Base-by-base conservation (phyloP, 371 early-diverging fungal species). In the Mucor velutinosus region DNA sequence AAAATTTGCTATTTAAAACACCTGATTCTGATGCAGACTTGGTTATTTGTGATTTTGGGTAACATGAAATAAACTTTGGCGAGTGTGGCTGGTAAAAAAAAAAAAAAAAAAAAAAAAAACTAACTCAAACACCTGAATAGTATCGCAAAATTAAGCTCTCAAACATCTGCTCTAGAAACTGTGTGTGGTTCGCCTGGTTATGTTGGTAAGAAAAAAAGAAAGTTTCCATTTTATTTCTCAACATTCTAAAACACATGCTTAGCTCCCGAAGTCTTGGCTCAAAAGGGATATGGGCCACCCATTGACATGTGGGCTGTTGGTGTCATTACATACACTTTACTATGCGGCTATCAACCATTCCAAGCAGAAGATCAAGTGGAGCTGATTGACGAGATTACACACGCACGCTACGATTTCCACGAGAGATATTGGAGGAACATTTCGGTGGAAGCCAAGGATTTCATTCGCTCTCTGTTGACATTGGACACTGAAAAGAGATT, bases 381-480 rank as follows among this genome's bases (percentile, higher is more conserved):
- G 49, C 71, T 93, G 49, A 75, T 90, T 15, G 72, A 82, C 43
- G 87, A 83, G 49, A 92, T 94, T 70, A 85, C 86, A 37, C 73
- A 84, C 68, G 90, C 84, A 62, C 78, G 89, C 11, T 85, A 88
- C 58, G 89, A 90, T 32, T 94, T 93, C 68, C 90, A 93, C 61
- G 90, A 91, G 58, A 84, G 89, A 55, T 92, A 89, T 77, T 94
- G 95, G 95, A 83, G 84, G 67, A 87, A 87, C 39, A 87, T 94
- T 39, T 93, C 94, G 2, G 81, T 85, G 29, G 84, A 90, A 70
- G 97, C 97, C 64, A 95, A 94, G 74, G 93, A 95, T 74, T 96
- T 98, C 70, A 95, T 98, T 73, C 86, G 90, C 27, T 80, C 81
- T 47, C 77, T 93, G 7, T 84, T 98, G 39, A 78, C 86, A n/a